Base-by-base conservation (phyloP, 768 basidiomycete species). In the Xerocomellus chrysenteron region DNA sequence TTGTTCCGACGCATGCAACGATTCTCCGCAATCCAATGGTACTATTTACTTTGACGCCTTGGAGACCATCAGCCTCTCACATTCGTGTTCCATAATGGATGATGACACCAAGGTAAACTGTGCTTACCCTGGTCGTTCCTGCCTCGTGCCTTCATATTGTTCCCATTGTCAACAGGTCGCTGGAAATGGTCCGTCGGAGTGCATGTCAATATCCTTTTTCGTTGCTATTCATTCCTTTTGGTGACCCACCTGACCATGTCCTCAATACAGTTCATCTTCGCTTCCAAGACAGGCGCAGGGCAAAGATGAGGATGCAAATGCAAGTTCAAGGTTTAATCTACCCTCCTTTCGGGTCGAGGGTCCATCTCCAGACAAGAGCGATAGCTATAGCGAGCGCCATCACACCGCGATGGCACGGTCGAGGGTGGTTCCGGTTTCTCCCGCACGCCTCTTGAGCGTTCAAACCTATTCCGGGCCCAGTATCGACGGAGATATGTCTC, bases 1-100 rank as follows among this genome's bases (percentile, higher is more conserved):
- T 51, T 56, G 54, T 54, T 58, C 21, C 41, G 52, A 55, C 24
- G 36, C 52, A 3, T 16, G 17, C 17, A 33, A 42, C 2, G 55
- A 50, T 44, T 59, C 52, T 24, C 47, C 58, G 4, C 24, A 16
- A 19, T 66, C 69, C 1, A 47, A 54, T 14, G 50, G 41, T 28
- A 69, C 68, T 0, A 33, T 69, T n/a, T 67, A 70, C 52, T 69
- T 65, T 53, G 61, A 65, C 26, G 61, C 65, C 19, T 7, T 70
- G 33, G 68, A 67, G 13, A 50, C 54, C 17, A 16, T 62, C 13
- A 53, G 55, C 49, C 13, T n/a, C 10, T 58, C 55, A 9, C 52
- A 24, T 42, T 55, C 56, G 1, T 50, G 24, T 45, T 55, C 51
- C 33, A 32, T 53, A 28, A 47, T 48, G 26, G 54, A 50, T 37